Base-by-base conservation (phyloP, 352 stramenopile genomes). In the Globisporangium cystogenes region DNA sequence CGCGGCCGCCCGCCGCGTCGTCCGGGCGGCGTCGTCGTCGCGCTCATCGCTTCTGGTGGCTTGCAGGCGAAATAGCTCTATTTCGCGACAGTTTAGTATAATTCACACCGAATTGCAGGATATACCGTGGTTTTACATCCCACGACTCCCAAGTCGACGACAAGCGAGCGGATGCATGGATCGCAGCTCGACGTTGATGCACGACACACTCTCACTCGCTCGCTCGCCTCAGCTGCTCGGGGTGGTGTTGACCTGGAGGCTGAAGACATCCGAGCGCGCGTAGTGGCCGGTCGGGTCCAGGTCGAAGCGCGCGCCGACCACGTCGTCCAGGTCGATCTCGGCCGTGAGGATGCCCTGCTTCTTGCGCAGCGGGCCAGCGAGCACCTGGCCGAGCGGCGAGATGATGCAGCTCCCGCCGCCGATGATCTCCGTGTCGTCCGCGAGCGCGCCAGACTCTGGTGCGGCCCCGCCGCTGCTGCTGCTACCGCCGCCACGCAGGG, bases 341-440 rank as follows among this genome's bases (percentile, higher is more conserved):
- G 49, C 55, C n/a, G 55, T 53, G 11, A 67, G 39, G 16, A 67
- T 37, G 39, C 59, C 59, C n/a, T 61, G 48, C 7, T 27, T 21
- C 37, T 51, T 51, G 29, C 59, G 54, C 49, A 67, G 43, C 40
- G 59, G 59, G 23, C 59, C 59, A 10, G 59, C 59, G 43, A 67
- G 54, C 42, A 67, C 35, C 35, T 67, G 43, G 5, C 59, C 59
- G 36, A 67, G 39, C 2, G 59, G 59, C 40, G 59, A 67, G 40
- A 67, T 57, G 55, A 67, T 67, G 55, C 59, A 67, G 49, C 55
- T 63, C n/a, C 59, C 59, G 20, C 59, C 59, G 1, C 55, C 48
- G 37, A 67, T 67, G 54, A 67, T 61, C 59, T 54, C 59, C 1
- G 48, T 46, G 43, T 67, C 59, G 23, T 59, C 52, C 20, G 48